phyloP scores from a whole-genome alignment of 2,329 filamentous ascomycete genomes.

The Clonostachys solani region DNA sequence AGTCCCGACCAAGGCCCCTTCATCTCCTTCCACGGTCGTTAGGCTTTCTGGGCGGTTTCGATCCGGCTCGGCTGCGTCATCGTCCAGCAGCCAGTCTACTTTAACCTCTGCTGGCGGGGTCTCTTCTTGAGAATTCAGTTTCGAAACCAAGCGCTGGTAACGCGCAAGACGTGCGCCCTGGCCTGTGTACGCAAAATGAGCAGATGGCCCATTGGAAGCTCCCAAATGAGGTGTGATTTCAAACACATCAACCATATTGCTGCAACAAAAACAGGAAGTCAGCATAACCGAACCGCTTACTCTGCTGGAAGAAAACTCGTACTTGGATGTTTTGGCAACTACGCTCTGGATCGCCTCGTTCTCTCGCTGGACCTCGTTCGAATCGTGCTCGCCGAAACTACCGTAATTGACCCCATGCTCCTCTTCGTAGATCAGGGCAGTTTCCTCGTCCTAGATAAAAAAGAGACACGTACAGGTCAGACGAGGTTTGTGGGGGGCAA shows the following conservation, averaged over 20 bases:
- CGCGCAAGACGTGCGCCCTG: constrained; percentile 52
- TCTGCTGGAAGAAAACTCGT: constrained; percentile 14
- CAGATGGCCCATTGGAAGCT: constrained; percentile 22
- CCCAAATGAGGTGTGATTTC: constrained; percentile 54
- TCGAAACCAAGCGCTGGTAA: constrained; percentile 59
- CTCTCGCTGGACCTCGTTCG: constrained; percentile 59
- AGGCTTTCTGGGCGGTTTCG: constrained; percentile 25
- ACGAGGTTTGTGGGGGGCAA: constrained; percentile 3
- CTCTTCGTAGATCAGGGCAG: constrained; percentile 57
- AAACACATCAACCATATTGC: constrained; percentile 66
- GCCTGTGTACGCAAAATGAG: constrained; percentile 43
- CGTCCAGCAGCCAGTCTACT: constrained; percentile 52
- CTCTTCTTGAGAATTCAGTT: constrained; percentile 43
- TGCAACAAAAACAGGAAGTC: constrained; percentile 17
- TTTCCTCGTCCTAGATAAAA: constrained; percentile 47
- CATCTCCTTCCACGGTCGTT: constrained; percentile 24
- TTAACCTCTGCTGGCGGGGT: constrained; percentile 33
- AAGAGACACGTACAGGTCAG: background rate
- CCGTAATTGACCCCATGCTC: constrained; percentile 55
- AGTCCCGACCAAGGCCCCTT: constrained; percentile 49
- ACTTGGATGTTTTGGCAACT: constrained; percentile 62
- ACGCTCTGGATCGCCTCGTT: constrained; percentile 61
- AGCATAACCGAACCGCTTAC: background rate
- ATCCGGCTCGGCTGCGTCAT: constrained; percentile 41
- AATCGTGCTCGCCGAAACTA: constrained; percentile 58